These are phyloP conservation scores for Mucor indicus DNA, from an alignment of 371 early-diverging fungal species.

Conservation along the genomic window DNA sequence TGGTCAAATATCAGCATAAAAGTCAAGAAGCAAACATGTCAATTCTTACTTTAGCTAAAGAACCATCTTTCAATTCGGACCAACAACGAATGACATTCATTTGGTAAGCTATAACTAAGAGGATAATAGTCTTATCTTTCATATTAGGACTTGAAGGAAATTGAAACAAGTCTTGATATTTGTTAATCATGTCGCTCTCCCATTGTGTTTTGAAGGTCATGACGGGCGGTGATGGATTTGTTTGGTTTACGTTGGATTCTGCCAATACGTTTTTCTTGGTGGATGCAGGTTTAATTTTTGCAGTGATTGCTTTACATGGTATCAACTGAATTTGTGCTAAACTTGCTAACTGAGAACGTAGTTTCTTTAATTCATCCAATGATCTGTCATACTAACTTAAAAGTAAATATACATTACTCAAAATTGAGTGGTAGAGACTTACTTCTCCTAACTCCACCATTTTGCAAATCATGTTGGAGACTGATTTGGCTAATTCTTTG, in stretches of 20 bases:
- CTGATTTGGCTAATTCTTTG: constrained; percentile 42
- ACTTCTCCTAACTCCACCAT: constrained; percentile 46
- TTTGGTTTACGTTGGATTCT: background rate
- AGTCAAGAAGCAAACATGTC: background rate
- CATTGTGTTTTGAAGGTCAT: constrained; percentile 6
- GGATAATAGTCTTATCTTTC: constrained; percentile 31
- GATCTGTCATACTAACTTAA: constrained; percentile 32
- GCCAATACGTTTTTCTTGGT: background rate
- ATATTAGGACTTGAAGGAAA: constrained; percentile 29
- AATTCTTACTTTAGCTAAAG: constrained; percentile 27
- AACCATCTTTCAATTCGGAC: constrained; percentile 28
- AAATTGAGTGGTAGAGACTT: background rate
- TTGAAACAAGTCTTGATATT: constrained; percentile 29
- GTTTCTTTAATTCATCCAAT: constrained; percentile 32
- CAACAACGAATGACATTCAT: constrained; percentile 38
- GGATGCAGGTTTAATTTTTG: background rate
- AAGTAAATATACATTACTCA: background rate
- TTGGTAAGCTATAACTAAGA: constrained; percentile 39
- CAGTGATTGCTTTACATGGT: background rate
- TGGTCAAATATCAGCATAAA: background rate
- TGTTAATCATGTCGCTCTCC: constrained; percentile 26
- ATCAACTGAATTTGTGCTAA: constrained; percentile 13
- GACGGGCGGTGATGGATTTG: constrained; percentile 4
- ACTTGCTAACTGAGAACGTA: constrained; percentile 24
- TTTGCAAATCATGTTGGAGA: constrained; percentile 42